Base-by-base conservation (phyloP, 257 asterid genomes). In the Solanum dulcamara region DNA sequence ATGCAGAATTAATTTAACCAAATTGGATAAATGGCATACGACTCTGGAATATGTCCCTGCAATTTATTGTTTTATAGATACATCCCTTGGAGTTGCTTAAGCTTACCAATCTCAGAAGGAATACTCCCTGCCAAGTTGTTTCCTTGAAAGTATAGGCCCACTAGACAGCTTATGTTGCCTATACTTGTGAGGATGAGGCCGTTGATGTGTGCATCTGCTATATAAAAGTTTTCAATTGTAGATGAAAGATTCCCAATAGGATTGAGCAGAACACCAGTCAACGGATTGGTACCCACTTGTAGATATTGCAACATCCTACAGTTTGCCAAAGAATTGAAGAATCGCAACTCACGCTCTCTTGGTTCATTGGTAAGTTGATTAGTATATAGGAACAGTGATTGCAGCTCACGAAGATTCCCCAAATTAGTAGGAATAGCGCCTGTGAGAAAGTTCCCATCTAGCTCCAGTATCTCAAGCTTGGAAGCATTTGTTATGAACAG, bases 141-240 rank as follows among this genome's bases (percentile, higher is more conserved):
- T 4, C 0, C 14, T 1, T 4, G 0, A 59, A 59, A 0, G 32
- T 0, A 1, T 59, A 90, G 81, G 5, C 38, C 0, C 17, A 30
- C 42, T 79, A 90, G 74, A 84, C 89, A 75, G 42, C 88, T 89
- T 79, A 89, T 46, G 87, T 90, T 90, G 28, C 91, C 90, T 20
- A 87, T 68, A 72, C 88, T 87, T 46, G 48, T 67, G 4, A 89
- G 92, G 15, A 88, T 88, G 7, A n/a, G 55, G 0, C 92, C 91
- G 4, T 22, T 80, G 72, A 88, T 74, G 42, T 53, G 70, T 32
- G 84, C 85, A 26, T 60, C 40, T 62, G 30, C 84, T 32, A 88
- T 55, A 30, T 64, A 18, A 37, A 89, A 82, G 75, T 42, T 67
- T 75, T 85, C 38, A 10, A 90, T 35, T 2, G 86, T 72, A 80